A percentile compares a stretch with the other conserved stretches of the same genome.
Evolutionary conservation across 1,284 basidiomycete genomes (phyloP).

Genomic region (Mrakiaceae sp.): DNA sequence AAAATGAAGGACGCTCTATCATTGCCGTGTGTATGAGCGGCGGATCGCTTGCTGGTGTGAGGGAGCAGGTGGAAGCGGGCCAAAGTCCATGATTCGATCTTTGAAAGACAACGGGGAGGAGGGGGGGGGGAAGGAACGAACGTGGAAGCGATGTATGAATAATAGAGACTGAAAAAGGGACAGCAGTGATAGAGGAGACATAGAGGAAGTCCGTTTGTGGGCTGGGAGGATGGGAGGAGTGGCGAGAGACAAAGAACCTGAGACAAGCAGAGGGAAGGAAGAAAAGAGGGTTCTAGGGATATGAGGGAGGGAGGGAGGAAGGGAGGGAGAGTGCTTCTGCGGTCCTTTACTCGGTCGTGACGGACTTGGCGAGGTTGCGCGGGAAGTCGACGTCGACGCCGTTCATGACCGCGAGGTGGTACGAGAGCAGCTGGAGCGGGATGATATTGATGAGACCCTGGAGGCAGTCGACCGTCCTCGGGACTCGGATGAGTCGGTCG

Average conservation of each 20-base stretch:
- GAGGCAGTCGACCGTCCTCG: conserved; percentile 84
- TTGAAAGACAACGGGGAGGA: no score
- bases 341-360: conserved; percentile 59
- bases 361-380: conserved; percentile 68
- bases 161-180: not conserved
- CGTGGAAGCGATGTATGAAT: not conserved
- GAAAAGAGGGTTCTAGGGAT: not conserved
- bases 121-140: no score
- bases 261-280: not conserved
- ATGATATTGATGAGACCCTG: conserved; percentile 96
- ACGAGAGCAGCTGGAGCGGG: conserved; percentile 88
- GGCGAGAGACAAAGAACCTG: not conserved
- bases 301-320: not conserved
- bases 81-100: no score
- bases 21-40: no score
- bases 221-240: not conserved
- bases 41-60: no score
- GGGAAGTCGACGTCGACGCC: conserved; percentile 99
- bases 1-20: no score
- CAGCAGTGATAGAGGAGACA: no score
- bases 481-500: conserved; percentile 81
- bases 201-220: not conserved
- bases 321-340: not conserved
- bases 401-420: conserved; percentile 90
- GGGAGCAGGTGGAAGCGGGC: no score